phyloP scores from a whole-genome alignment of 306 rosid genomes.

The Cicer yamashitae region DNA sequence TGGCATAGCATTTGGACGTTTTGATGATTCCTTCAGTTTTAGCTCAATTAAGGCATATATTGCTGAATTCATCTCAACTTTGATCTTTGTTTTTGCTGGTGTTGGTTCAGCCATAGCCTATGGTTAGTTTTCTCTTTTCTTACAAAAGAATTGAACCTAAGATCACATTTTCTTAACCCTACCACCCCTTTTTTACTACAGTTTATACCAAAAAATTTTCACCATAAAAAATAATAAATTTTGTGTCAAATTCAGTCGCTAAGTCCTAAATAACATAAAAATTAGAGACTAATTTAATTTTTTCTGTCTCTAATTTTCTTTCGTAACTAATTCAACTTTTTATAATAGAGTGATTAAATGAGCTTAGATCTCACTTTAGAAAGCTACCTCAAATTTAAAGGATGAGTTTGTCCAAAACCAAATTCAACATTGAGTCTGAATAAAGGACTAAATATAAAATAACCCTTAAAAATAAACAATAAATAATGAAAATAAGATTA shows the following conservation, averaged over 20 bases:
- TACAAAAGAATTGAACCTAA: constrained; percentile 6
- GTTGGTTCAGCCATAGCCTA: constrained; percentile 90
- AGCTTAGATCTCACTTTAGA: too few species aligned
- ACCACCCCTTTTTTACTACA: background rate
- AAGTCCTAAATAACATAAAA: background rate
- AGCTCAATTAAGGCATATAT: constrained; percentile 75
- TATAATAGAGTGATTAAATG: too few species aligned
- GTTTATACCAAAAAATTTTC: too few species aligned
- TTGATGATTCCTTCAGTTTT: constrained; percentile 75
- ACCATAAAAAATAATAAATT: background rate
- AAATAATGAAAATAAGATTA: too few species aligned
- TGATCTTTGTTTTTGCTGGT: constrained; percentile 90
- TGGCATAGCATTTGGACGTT: constrained; percentile 77
- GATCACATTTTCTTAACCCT: background rate
- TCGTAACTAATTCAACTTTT: too few species aligned
- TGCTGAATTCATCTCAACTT: constrained; percentile 91
- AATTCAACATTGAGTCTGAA: too few species aligned
- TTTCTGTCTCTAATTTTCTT: background rate
- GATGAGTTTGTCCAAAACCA: too few species aligned
- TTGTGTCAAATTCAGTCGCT: background rate
- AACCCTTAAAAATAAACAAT: too few species aligned
- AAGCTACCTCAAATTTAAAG: too few species aligned
- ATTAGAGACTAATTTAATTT: background rate
- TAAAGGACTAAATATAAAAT: too few species aligned
- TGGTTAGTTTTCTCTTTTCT: constrained; percentile 50